These are phyloP conservation scores for Didymosphaeria variabile DNA, from an alignment of 2,329 filamentous ascomycete genomes.

Conservation along the genomic window DNA sequence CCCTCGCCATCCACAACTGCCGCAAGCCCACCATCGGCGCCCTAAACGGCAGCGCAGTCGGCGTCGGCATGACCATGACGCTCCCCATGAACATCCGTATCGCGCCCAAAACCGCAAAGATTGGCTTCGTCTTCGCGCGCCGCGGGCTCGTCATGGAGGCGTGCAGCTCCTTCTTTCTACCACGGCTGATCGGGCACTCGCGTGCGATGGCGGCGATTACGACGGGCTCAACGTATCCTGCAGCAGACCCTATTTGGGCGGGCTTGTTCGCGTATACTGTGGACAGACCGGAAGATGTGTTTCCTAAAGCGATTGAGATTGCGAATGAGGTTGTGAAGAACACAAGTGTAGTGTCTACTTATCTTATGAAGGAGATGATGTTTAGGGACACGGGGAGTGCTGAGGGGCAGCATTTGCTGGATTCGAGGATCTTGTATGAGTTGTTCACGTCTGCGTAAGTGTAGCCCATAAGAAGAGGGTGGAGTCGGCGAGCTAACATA, in stretches of 20 bases:
- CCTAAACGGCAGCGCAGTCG: constrained; percentile 65
- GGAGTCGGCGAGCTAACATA: not conserved
- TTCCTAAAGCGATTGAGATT: constrained; percentile 71
- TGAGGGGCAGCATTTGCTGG: constrained; percentile 75
- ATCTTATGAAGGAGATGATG: constrained; percentile 77
- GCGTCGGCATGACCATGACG: constrained; percentile 67
- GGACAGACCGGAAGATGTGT: constrained; percentile 65
- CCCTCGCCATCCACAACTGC: constrained; percentile 65
- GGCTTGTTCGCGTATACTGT: constrained; percentile 74
- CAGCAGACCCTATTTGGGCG: constrained; percentile 60
- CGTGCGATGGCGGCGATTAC: constrained; percentile 72
- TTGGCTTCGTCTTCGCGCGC: constrained; percentile 78
- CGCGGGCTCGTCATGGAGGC: constrained; percentile 78
- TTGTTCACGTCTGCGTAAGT: constrained; percentile 61
- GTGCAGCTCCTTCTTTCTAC: constrained; percentile 75
- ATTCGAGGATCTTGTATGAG: constrained; percentile 71
- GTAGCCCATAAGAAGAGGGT: too few species aligned
- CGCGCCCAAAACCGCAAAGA: constrained; percentile 66
- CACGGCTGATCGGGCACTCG: constrained; percentile 71
- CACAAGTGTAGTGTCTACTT: constrained; percentile 69
- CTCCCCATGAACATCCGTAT: constrained; percentile 65
- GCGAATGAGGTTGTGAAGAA: constrained; percentile 73
- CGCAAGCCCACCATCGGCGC: constrained; percentile 66
- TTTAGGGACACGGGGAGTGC: constrained; percentile 66
- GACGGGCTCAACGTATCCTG: constrained; percentile 69